Evolutionary conservation across 805 yeast species (phyloP), one percentile per base, ranked within the genome.

Genomic region (Yamadazyma paraphyllophila): DNA sequence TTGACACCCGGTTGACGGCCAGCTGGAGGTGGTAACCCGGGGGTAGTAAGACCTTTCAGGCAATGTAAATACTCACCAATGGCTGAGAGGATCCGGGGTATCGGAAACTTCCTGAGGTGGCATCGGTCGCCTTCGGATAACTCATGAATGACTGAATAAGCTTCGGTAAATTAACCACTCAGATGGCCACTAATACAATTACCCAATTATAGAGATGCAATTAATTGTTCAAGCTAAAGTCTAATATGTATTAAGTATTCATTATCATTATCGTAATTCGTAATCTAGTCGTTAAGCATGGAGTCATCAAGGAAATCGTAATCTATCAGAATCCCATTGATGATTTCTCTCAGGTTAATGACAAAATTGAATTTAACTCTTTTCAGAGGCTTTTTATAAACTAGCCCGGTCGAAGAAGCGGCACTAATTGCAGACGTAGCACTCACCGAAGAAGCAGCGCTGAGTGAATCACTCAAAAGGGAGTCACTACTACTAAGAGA

Each of bases 261-360:
- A 41, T 41, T 41, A 41, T 38, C 15, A 32, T 32, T 32, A 32
- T 32, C 36, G 36, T 32, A 32, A 32, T n/a, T 32, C 36, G 36
- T 32, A 38, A 16, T 38, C 41, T 30, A 31, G 25, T 44, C 46
- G 26, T 47, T 41, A 24, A 48, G 16, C 8, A 48, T 41, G 6
- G 41, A 17, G 36, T 67, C 61, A 53, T 71, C 76, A 48, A 71
- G 59, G 45, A 63, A 69, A 51, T 68, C 69, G 53, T 71, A 73
- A 54, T 76, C 80, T 48, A 68, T 63, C 24, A 68, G 60, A 25
- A 64, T 63, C 15, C 73, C 76, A 47, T 71, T 74, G 45, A 74
- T 62, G 33, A 71, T 67, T 52, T 75, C 79, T 45, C 81, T 62
- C 7, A 74, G 66, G 44, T 67, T 71, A 41, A 76, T 66, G 29